Evolutionary conservation across 2,329 filamentous ascomycete species (phyloP), one percentile per base, ranked within the genome.

Genomic region (Remersonia thermophila): DNA sequence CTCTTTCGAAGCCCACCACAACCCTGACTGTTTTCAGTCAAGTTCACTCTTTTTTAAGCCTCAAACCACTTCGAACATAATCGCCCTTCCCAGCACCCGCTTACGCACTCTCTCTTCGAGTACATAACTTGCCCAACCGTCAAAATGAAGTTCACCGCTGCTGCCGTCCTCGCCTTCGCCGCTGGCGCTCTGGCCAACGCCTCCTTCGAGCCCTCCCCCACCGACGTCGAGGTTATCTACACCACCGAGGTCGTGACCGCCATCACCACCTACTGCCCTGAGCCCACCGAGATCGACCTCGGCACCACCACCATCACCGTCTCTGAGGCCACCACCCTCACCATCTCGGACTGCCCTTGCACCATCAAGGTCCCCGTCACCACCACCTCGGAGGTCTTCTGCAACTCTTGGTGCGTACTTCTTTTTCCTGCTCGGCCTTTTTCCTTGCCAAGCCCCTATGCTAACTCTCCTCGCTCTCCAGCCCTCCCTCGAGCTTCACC

Each of bases 261-360:
- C 40, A 73, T 73, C 65, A 76, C 71, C 61, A 85, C 80, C 55
- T 83, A 69, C 73, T 85, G 81, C 74, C 78, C 80, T 15, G 65
- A 55, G 48, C 58, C 80, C 47, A 83, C 80, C 50, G 59, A 65
- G 50, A 60, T 83, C 59, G 71, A 69, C 53, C 66, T 80, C 63
- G 71, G 68, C 55, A 65, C 60, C 60, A 65, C 69, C 57, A 82
- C 77, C 61, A 82, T 80, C 69, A 79, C 71, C 51, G 65, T 84
- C 61, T 76, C 76, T 47, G 63, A 69, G 62, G 61, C 77, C 55
- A 78, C 75, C 57, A 78, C 74, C 57, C 60, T 81, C 59, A 82
- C 77, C 64, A 72, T 82, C 67, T 73, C 73, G 51, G 66, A 79
- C 68, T 80, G 78, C 70, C 72, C 77, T 50, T 81, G 76, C 76